A percentile compares a stretch with the other conserved stretches of the same genome.
Evolutionary conservation across 352 stramenopile species (phyloP).

Genomic region (Peronosclerospora sorghi): DNA sequence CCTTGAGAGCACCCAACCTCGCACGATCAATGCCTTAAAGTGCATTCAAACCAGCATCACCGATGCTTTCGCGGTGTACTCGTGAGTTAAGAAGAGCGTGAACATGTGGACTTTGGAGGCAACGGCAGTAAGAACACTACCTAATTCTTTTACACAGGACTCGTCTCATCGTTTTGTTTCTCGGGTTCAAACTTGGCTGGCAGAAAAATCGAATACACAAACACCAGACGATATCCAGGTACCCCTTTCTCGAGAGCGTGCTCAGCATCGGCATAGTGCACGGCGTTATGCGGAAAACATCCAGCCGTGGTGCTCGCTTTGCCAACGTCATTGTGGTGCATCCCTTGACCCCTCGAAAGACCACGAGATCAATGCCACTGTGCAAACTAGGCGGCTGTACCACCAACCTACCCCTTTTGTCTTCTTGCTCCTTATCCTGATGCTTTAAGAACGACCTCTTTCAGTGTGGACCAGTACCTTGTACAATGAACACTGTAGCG

Average conservation of each 20-base stretch:
- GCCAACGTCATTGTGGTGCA: background rate
- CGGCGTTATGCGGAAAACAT: constrained; percentile 12
- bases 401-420: constrained; percentile 40
- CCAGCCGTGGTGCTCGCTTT: background rate
- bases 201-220: constrained; percentile 19
- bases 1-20: constrained; percentile 12
- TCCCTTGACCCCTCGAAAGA: background rate
- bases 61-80: constrained; percentile 19
- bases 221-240: constrained; percentile 12
- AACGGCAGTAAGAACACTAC: background rate
- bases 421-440: constrained; percentile 43
- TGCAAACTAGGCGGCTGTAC: constrained; percentile 24
- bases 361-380: constrained; percentile 6
- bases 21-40: constrained; percentile 15
- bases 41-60: constrained; percentile 5
- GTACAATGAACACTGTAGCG: constrained; percentile 16
- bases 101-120: constrained; percentile 1
- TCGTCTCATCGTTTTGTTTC: background rate
- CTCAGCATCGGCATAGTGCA: constrained; percentile 18
- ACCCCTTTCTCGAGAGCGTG: constrained; percentile 12
- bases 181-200: constrained; percentile 1
- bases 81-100: constrained; percentile 10
- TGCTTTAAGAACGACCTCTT: constrained; percentile 28
- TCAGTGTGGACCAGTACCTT: constrained; percentile 42
- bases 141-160: background rate